Evolutionary conservation across 805 yeast species (phyloP).

Genomic region (Dipodascus albidus): DNA sequence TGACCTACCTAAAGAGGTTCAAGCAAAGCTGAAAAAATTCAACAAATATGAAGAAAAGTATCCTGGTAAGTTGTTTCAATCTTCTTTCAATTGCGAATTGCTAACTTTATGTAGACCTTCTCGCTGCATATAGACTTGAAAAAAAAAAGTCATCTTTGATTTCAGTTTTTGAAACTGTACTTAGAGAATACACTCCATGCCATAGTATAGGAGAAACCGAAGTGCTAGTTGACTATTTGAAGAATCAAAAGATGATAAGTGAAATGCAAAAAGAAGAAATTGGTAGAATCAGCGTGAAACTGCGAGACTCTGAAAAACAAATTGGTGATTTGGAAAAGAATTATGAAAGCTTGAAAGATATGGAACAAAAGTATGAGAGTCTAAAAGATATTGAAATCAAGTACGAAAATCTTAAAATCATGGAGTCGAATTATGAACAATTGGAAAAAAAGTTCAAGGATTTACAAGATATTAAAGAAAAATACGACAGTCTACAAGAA

Average conservation of each 20-base stretch:
- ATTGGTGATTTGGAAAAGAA: constrained; percentile 5
- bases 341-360: neutral
- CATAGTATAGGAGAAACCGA: constrained; percentile 64
- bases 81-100: neutral
- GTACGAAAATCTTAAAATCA: constrained; percentile 3
- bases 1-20: constrained; percentile 46
- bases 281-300: constrained; percentile 30
- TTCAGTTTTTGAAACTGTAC: constrained; percentile 49
- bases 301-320: constrained; percentile 8
- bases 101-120: constrained; percentile 25
- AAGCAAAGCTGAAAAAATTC: constrained; percentile 58
- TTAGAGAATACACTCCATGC: constrained; percentile 74
- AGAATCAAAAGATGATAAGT: constrained; percentile 48
- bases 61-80: constrained; percentile 35
- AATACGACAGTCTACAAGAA: no score
- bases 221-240: constrained; percentile 55
- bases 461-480: neutral
- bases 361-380: constrained; percentile 5
- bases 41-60: constrained; percentile 84
- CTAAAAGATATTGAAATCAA: neutral
- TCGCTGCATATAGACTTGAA: constrained; percentile 78
- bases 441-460: constrained; percentile 1
- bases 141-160: constrained; percentile 55
- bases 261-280: constrained; percentile 56
- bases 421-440: constrained; percentile 3